Evolutionary conservation across 352 stramenopile genomes (phyloP), one percentile per base, ranked within the genome.

Genomic region (Ophiocytium majus): DNA sequence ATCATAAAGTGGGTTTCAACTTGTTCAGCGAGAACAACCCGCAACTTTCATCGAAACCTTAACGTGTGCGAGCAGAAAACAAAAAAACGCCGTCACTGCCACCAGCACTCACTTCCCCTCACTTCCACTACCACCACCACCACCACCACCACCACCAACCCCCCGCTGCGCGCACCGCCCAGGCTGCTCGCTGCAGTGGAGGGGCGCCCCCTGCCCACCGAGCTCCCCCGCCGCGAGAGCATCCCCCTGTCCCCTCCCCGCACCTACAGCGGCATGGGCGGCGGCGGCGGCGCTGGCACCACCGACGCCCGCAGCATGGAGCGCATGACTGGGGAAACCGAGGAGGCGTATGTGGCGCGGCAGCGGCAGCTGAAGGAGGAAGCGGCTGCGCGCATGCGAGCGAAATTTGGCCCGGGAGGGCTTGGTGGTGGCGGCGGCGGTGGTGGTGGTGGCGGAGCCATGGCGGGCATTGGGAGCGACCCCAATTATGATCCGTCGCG

Each of bases 291-390:
- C 19, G 83, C 17, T 0, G 79, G 43, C 28, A 88, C 89, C 17
- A 90, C 92, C 82, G 92, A 94, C 85, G 86, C 89, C 10, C 93
- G 92, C 84, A 90, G 91, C 34, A 93, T 94, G 90, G 92, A 95
- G 86, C 89, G 91, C 14, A 85, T 95, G 31, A 79, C 88, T n/a
- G 92, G 92, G 36, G 92, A 95, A 89, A 90, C 90, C 0, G 92
- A 95, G 83, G 87, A 91, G 63, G 87, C 94, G 76, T 95, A 95
- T 86, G 88, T 95, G 75, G 87, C 91, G 9, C 84, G 92, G 83
- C 92, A 95, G 89, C 93, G 91, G 0, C 81, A 91, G 78, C 89
- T 95, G 50, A 86, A 90, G 80, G 92, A 93, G n/a, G 91, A 95
- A 88, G 92, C 92, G 14, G 88, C 90, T 71, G 89, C 88, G 63